Conservation (phyloP, 768 basidiomycete genomes). For the Phaffia australis region DNA sequence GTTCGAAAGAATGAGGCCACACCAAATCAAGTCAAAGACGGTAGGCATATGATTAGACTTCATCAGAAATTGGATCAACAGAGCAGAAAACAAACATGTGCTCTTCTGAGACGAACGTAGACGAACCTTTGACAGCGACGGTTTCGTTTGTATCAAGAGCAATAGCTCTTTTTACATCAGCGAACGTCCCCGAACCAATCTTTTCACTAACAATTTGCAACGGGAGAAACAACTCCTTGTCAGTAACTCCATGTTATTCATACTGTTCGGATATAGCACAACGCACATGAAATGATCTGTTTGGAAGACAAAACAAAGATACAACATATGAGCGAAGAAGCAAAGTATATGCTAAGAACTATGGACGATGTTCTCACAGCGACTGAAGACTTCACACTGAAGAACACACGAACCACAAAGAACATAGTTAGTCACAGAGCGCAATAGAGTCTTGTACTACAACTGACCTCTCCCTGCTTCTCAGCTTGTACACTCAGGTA, state of each 20-base stretch:
- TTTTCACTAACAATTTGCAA: neutral
- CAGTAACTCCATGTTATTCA: no score
- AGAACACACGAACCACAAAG: neutral
- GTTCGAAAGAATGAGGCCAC: no score
- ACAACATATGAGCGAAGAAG: neutral
- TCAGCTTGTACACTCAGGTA: neutral
- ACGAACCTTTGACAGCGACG: conserved; percentile 23
- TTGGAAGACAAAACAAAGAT: neutral
- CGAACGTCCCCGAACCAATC: conserved; percentile 22
- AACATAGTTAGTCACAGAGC: no score
- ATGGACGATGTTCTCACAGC: neutral
- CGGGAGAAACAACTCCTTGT: no score
- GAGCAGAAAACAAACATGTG: no score
- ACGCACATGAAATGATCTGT: conserved; percentile 22
- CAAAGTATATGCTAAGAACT: neutral
- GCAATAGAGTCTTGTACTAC: neutral
- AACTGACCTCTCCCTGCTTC: conserved; percentile 3
- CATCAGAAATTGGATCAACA: no score
- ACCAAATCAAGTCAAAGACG: no score
- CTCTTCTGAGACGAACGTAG: neutral
- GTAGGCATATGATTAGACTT: no score
- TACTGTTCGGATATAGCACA: neutral
- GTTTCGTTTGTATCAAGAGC: conserved; percentile 10
- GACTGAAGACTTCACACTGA: conserved; percentile 8
- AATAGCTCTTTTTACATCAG: conserved; percentile 16